Conservation (phyloP, 306 rosid genomes). For the Cajanus cajan region DNA sequence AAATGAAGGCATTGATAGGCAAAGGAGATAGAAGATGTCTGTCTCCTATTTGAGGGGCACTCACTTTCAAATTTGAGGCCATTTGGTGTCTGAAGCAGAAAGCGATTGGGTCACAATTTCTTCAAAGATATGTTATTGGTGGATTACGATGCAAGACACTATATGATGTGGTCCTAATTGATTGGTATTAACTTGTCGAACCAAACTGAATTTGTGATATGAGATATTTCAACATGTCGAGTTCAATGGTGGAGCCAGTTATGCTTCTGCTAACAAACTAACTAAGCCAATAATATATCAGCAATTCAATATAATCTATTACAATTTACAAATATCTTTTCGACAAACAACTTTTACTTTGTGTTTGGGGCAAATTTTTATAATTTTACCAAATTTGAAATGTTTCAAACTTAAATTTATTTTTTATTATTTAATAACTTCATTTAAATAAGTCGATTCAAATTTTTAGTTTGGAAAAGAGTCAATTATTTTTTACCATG, state of each 20-base stretch:
- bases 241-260: not conserved
- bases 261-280: not conserved
- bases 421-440: too few species aligned
- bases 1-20: not conserved
- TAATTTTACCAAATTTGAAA: too few species aligned
- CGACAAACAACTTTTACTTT: too few species aligned
- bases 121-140: not conserved
- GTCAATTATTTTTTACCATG: too few species aligned
- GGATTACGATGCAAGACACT: not conserved
- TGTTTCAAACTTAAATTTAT: too few species aligned
- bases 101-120: not conserved
- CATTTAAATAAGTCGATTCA: too few species aligned
- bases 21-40: slow-evolving; percentile 8
- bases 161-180: slow-evolving; percentile 21
- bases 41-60: not conserved
- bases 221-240: not conserved
- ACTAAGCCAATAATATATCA: too few species aligned
- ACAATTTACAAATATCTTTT: too few species aligned
- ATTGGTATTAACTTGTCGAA: too few species aligned
- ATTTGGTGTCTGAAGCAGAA: not conserved
- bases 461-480: too few species aligned
- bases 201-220: not conserved
- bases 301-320: too few species aligned
- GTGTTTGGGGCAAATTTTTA: too few species aligned
- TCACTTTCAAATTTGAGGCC: slow-evolving; percentile 25